A percentile compares a stretch with the other conserved stretches of the same genome.
Conservation (phyloP, 306 rosid species). For the Quercus agrifolia region DNA sequence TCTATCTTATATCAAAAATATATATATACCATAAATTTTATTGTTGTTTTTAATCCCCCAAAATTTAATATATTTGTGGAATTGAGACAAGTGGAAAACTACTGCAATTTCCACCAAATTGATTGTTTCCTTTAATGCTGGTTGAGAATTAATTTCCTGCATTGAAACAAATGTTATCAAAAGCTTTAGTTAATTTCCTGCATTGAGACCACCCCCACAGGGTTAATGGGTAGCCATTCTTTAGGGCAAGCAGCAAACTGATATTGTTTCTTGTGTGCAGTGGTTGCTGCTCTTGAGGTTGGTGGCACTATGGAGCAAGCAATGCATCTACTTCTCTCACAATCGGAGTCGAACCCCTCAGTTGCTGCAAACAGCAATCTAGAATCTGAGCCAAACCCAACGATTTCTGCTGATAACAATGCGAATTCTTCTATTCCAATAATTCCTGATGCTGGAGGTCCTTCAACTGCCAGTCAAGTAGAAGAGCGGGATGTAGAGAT, state of each 20-base stretch:
- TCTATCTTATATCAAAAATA: too few species aligned
- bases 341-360: conserved; percentile 16
- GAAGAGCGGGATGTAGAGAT: conserved; percentile 45
- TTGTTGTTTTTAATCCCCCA: not conserved
- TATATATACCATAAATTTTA: not conserved
- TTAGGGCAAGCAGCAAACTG: not conserved
- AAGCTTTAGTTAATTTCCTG: not conserved
- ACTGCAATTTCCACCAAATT: not conserved
- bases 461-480: conserved; percentile 23
- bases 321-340: conserved; percentile 38
- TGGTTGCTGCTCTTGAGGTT: conserved; percentile 47
- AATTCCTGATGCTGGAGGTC: conserved; percentile 14
- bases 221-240: not conserved
- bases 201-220: not conserved
- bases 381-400: conserved; percentile 22
- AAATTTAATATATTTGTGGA: not conserved
- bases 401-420: conserved; percentile 14
- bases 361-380: conserved; percentile 8
- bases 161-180: not conserved
- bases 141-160: not conserved
- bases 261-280: conserved; percentile 46
- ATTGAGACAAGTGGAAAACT: not conserved
- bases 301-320: conserved; percentile 53
- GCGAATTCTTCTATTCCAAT: conserved; percentile 28
- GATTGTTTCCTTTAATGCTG: not conserved